These are phyloP conservation scores for Glycine latifolia DNA, from an alignment of 306 rosid genomes.

Conservation along the genomic window DNA sequence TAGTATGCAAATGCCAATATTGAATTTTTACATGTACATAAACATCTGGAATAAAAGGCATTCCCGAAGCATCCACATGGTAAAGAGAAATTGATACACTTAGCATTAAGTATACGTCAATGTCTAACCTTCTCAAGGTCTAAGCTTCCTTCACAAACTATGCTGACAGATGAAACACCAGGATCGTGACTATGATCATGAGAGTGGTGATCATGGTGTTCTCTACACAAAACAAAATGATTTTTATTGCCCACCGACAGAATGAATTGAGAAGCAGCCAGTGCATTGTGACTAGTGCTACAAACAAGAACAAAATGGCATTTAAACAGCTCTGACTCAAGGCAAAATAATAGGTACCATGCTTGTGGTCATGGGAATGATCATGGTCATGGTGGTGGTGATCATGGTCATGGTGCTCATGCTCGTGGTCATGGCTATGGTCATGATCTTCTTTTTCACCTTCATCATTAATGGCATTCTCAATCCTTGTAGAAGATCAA, in stretches of 20 bases:
- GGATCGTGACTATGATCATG: slow-evolving; percentile 95
- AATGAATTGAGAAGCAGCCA: slow-evolving; percentile 37
- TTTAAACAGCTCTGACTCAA: no score
- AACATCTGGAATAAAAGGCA: slow-evolving; percentile 29
- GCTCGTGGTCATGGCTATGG: slow-evolving; percentile 55
- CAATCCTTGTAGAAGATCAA: slow-evolving; percentile 70
- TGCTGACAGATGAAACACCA: slow-evolving; percentile 92
- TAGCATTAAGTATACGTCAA: slow-evolving; percentile 8
- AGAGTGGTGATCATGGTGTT: slow-evolving; percentile 70
- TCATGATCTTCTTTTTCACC: slow-evolving; percentile 68
- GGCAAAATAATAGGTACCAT: slow-evolving; percentile 61
- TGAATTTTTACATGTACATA: background rate
- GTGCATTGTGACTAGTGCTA: background rate
- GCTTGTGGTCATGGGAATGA: slow-evolving; percentile 69
- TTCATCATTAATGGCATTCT: slow-evolving; percentile 73
- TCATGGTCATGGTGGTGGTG: slow-evolving; percentile 63
- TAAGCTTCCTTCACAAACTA: slow-evolving; percentile 95
- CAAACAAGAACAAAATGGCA: slow-evolving; percentile 24
- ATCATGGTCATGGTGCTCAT: slow-evolving; percentile 56
- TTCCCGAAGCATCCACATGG: slow-evolving; percentile 14
- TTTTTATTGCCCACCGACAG: slow-evolving; percentile 18
- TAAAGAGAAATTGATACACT: slow-evolving; percentile 27
- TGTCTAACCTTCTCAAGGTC: slow-evolving; percentile 91
- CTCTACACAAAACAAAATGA: slow-evolving; percentile 57
- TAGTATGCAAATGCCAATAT: slow-evolving; percentile 22